phyloP scores from a whole-genome alignment of 345 rosid genomes.

The Brassica carinata region DNA sequence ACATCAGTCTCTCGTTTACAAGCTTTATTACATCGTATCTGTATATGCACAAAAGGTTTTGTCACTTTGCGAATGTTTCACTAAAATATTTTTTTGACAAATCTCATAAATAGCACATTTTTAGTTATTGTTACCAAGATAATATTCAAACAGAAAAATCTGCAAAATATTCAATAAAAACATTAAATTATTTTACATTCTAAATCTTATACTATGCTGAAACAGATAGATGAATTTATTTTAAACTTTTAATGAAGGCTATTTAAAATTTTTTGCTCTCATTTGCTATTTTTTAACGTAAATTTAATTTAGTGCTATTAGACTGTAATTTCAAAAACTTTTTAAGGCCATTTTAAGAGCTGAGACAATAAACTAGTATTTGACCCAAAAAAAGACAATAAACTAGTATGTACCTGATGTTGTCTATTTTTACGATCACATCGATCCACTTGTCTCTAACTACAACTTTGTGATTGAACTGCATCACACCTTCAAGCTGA shows the following conservation, averaged over 20 bases:
- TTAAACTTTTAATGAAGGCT: too few relatives aligned
- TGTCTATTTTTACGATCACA: conserved; percentile 63
- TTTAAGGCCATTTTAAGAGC: not conserved
- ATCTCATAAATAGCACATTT: not conserved
- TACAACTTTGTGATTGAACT: conserved; percentile 58
- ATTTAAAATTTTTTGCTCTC: too few relatives aligned
- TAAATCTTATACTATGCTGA: not conserved
- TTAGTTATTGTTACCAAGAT: too few relatives aligned
- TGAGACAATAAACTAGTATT: not conserved
- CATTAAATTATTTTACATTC: too few relatives aligned
- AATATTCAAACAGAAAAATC: too few relatives aligned
- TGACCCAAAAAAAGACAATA: not conserved
- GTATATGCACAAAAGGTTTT: not conserved
- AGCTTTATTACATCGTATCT: conserved; percentile 69
- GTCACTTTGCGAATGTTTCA: not conserved
- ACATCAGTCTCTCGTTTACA: conserved; percentile 57
- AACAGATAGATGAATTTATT: too few relatives aligned
- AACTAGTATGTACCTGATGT: conserved; percentile 49
- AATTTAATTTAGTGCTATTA: not conserved
- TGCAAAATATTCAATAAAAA: not conserved
- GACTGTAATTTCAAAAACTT: not conserved
- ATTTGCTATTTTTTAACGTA: not conserved
- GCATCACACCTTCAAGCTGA: conserved; percentile 89
- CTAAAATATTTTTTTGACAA: too few relatives aligned
- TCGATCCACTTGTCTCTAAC: conserved; percentile 62